These are phyloP conservation scores for Pseudoneurospora amorphoporcata DNA, from an alignment of 495 filamentous ascomycete species.

Conservation along the genomic window DNA sequence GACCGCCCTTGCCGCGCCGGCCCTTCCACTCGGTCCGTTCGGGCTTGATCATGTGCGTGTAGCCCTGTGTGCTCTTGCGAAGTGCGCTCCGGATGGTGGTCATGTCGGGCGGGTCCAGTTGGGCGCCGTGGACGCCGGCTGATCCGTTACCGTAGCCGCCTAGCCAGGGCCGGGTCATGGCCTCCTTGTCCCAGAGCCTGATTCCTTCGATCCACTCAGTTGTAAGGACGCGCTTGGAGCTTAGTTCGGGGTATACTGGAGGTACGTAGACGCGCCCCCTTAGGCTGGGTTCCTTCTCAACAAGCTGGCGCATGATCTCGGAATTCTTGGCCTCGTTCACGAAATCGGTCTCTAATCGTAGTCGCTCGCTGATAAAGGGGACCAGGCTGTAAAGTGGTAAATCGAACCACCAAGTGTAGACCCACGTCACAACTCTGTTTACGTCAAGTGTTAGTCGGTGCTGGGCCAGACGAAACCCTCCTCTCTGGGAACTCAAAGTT, in stretches of 20 bases:
- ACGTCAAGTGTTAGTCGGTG: neutral
- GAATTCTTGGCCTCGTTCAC: conserved; percentile 82
- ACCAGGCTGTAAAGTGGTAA: conserved; percentile 81
- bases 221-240: conserved; percentile 77
- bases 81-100: conserved; percentile 29
- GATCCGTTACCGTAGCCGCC: conserved; percentile 66
- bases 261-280: conserved; percentile 79
- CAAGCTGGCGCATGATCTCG: conserved; percentile 66
- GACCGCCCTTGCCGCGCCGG: conserved; percentile 54
- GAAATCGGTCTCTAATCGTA: conserved; percentile 90
- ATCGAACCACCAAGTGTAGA: conserved; percentile 75
- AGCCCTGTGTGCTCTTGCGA: conserved; percentile 25
- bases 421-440: conserved; percentile 55
- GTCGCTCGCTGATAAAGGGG: conserved; percentile 78
- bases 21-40: conserved; percentile 73
- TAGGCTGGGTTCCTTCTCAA: conserved; percentile 67
- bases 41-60: conserved; percentile 57
- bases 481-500: neutral
- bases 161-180: conserved; percentile 61
- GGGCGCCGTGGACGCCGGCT: conserved; percentile 62
- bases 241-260: conserved; percentile 69
- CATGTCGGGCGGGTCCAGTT: conserved; percentile 44
- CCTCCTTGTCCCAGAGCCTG: conserved; percentile 77
- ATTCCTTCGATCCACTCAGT: conserved; percentile 97
- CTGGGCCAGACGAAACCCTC: neutral